Evolutionary conservation across 2,329 filamentous ascomycete genomes (phyloP).

Genomic region (Colletotrichum sp.): DNA sequence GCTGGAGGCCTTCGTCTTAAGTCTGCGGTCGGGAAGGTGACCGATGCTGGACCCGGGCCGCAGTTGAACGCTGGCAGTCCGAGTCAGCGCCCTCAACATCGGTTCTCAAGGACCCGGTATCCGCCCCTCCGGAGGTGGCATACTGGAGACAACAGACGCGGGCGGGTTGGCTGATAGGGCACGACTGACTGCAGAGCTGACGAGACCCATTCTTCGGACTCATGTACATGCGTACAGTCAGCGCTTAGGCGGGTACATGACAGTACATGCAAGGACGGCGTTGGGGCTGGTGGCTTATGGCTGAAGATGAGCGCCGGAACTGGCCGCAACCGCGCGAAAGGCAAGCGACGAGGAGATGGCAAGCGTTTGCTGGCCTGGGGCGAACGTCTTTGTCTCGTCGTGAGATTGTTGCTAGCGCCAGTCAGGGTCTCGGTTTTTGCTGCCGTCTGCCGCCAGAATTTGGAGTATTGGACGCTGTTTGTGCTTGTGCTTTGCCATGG

Average conservation of each 20-base stretch:
- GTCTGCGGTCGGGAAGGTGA: background rate
- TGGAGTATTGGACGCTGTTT: background rate
- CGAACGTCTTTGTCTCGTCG: background rate
- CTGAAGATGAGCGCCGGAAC: background rate
- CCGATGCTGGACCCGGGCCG: background rate
- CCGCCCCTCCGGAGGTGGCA: background rate
- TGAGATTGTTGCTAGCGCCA: background rate
- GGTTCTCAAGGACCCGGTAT: background rate
- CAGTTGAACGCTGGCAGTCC: background rate
- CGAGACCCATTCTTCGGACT: background rate
- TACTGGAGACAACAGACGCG: background rate
- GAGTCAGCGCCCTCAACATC: background rate
- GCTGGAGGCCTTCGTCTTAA: conserved; percentile 1
- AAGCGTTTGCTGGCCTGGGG: background rate
- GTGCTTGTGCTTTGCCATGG: background rate
- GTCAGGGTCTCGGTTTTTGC: background rate
- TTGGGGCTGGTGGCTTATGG: conserved; percentile 4
- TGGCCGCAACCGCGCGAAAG: conserved; percentile 4
- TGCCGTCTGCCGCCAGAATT: background rate
- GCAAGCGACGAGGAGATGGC: background rate
- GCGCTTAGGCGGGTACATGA: background rate
- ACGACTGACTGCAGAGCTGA: background rate
- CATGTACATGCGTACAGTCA: background rate
- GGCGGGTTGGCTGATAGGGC: background rate
- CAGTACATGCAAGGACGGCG: background rate